A percentile compares a stretch with the other conserved stretches of the same genome.
These are phyloP conservation scores for Dorcoceras hygrometricum DNA, from an alignment of 257 asterid genomes.

Conservation along the genomic window DNA sequence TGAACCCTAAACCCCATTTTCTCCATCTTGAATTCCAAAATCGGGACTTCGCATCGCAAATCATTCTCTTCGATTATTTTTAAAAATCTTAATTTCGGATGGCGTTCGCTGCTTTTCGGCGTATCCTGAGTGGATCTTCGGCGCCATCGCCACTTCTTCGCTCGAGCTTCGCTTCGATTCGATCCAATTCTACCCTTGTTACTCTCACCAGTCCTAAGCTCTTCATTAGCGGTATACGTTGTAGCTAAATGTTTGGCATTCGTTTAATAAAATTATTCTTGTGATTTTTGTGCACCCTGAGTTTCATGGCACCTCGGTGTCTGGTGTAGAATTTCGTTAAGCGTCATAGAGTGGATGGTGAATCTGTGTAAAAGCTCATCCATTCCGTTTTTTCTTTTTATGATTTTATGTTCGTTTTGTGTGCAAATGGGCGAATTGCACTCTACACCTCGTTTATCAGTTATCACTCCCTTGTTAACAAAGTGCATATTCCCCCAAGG, in stretches of 20 bases:
- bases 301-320: not conserved
- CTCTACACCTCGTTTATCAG: too few species aligned
- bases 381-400: not conserved
- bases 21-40: not conserved
- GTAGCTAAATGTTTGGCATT: not conserved
- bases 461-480: too few species aligned
- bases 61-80: not conserved
- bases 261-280: not conserved
- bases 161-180: constrained; percentile 50
- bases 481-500: too few species aligned
- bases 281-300: not conserved
- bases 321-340: not conserved
- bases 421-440: too few species aligned
- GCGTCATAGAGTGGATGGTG: not conserved
- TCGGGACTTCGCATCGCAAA: not conserved
- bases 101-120: constrained; percentile 67
- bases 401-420: constrained; percentile 4
- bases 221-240: constrained; percentile 71
- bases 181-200: constrained; percentile 66
- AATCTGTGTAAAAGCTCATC: not conserved
- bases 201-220: constrained; percentile 87
- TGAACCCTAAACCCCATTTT: not conserved
- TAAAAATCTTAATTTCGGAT: constrained; percentile 24
- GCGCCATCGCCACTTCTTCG: constrained; percentile 40
- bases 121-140: constrained; percentile 46